These are phyloP conservation scores for Pythium myriotylum DNA, from an alignment of 352 stramenopile species.

Conservation along the genomic window DNA sequence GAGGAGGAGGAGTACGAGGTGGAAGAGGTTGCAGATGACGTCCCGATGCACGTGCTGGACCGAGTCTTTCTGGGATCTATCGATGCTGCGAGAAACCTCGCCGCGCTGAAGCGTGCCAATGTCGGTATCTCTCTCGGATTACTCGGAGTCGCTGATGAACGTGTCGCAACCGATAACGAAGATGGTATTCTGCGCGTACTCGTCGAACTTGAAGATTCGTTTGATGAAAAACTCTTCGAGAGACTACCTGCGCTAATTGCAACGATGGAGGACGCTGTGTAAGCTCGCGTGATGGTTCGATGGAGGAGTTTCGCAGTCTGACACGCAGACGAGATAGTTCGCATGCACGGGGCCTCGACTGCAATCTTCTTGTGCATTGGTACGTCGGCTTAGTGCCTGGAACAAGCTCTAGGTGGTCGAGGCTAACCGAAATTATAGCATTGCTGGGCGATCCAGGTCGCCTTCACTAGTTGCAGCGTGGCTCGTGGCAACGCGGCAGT, in stretches of 20 bases:
- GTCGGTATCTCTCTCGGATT: constrained; percentile 52
- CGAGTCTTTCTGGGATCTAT: constrained; percentile 68
- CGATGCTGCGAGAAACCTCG: constrained; percentile 57
- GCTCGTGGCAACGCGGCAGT: constrained; percentile 38
- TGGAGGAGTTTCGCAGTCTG: background rate
- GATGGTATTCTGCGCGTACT: constrained; percentile 20
- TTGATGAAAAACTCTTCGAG: constrained; percentile 49
- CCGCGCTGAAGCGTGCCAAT: constrained; percentile 34
- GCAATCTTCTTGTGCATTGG: constrained; percentile 78
- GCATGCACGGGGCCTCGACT: constrained; percentile 32
- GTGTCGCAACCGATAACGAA: constrained; percentile 18
- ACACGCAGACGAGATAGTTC: constrained; percentile 21
- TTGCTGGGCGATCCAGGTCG: constrained; percentile 68
- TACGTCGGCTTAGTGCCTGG: constrained; percentile 12
- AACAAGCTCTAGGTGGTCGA: too few species aligned
- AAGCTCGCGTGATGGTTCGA: constrained; percentile 1
- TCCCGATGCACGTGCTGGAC: constrained; percentile 50
- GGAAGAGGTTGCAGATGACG: constrained; percentile 61
- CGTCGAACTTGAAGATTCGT: constrained; percentile 56
- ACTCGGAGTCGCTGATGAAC: constrained; percentile 34
- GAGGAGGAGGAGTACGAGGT: constrained; percentile 55
- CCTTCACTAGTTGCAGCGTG: constrained; percentile 55
- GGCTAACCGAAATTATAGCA: constrained; percentile 28
- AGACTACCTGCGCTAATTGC: constrained; percentile 47
- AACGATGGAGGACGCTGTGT: constrained; percentile 41